Evolutionary conservation across 1,284 basidiomycete genomes (phyloP), one percentile per base, ranked within the genome.

Genomic region (Irpex rosettiformis): DNA sequence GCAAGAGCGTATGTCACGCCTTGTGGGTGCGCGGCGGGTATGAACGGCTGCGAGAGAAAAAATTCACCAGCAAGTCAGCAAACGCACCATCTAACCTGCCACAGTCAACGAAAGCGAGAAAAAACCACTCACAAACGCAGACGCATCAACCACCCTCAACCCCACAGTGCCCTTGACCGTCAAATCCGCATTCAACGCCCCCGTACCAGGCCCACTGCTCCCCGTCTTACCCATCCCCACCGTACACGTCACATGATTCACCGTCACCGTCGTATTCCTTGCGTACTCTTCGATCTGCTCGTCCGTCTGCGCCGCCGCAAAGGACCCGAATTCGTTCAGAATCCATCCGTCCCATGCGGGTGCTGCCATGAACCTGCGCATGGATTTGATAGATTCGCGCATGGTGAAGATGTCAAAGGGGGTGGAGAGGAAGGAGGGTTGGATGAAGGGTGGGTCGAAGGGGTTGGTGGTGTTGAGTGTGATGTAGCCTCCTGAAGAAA

Each of bases 381-480:
- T 64, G 10, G 63, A 64, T 52, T 71, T 70, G 53, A 78, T 61
- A 1, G 70, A 69, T 55, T 75, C 68, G 0, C 67, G 66, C 61
- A 75, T 66, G 0, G 68, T 65, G 53, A 68, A 65, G 10, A 75
- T 61, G 61, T 80, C 78, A 52, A 75, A 74, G 5, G 70, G 62
- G 3, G 72, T 65, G 16, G 62, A 62, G 42, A 77, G 62, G 42
- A 73, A 68, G 3, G 63, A 65, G 3, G 74, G 73, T 62, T 79
- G 65, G 57, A 81, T 75, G 21, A 72, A 40, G 0, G 79, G 79
- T 13, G 63, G 47, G 21, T 67, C 71, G 54, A 79, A 76, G 0
- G 78, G 75, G 60, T 76, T 65, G 13, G 65, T 65, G 4, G 72
- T 73, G 8, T 59, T 59, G 6, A 79, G 62, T 2, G 63, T 68